Evolutionary conservation across 1,284 basidiomycete genomes (phyloP), one percentile per base, ranked within the genome.

Genomic region (Pseudomicrostroma phylloplanum): DNA sequence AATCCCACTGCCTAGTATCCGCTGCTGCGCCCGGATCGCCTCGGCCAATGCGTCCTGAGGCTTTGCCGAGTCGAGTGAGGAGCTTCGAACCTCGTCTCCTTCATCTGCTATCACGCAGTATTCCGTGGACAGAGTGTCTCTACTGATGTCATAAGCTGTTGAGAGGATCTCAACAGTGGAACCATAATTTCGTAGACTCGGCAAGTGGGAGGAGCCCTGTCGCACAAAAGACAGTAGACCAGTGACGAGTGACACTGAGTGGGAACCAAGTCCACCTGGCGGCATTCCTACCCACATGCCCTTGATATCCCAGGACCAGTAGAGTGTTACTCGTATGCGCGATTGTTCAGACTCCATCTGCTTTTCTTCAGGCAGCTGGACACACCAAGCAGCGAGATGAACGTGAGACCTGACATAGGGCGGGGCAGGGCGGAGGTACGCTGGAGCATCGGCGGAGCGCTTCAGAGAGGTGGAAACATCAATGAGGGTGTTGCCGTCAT

Each of bases 391-490:
- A 70, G 92, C 88, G 58, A 98, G 67, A 68, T 89, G 84, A 65
- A 97, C 86, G 71, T 92, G 85, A 1, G 94, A 94, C 68, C 96
- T 86, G 48, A 98, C 92, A 77, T 89, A 94, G 12, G 94, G 94
- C 7, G 94, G 94, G 1, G 91, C 88, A 0, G 94, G 92, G 66
- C 93, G 86, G 55, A 98, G 83, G 79, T 93, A 98, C 17, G 89
- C 86, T 0, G 96, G 94, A 74, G 96, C 93, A 74, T 97, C 92
- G 41, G 85, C 79, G 41, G 91, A 92, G 48, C 92, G 88, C 59
- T 94, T 94, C 21, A 98, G 83, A n/a, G 93, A 96, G 3, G 93
- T 96, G 1, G 93, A 88, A 59, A 97, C 88, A 80, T 94, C 89
- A 80, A 98, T 87, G 59, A 97, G 83, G 9, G 91, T 92, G 2